Conservation (phyloP, 2,329 filamentous ascomycete species). For the Ilyonectria destructans region DNA sequence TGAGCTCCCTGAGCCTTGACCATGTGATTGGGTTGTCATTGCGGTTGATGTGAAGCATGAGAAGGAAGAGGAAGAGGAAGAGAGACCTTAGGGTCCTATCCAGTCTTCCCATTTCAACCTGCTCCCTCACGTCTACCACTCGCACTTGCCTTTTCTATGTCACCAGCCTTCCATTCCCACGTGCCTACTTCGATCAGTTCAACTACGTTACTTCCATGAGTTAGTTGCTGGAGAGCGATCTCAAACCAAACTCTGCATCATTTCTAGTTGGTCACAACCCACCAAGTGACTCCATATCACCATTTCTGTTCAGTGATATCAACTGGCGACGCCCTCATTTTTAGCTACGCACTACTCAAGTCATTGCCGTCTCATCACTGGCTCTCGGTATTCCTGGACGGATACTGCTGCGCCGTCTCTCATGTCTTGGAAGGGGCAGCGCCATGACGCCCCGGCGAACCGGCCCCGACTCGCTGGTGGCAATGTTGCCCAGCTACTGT, state of each 20-base stretch:
- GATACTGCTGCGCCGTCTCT: constrained; percentile 25
- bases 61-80: not conserved
- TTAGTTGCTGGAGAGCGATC: not conserved
- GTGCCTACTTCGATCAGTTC: constrained; percentile 3
- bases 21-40: not conserved
- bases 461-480: constrained; percentile 27
- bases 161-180: not conserved
- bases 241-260: not conserved
- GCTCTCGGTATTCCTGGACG: constrained; percentile 25
- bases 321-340: not conserved
- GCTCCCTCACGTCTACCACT: not conserved
- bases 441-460: constrained; percentile 21
- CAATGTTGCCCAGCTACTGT: constrained; percentile 53
- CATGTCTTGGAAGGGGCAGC: constrained; percentile 27
- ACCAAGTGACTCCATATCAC: not conserved
- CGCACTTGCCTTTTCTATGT: not conserved
- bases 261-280: not conserved
- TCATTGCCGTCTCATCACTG: not conserved
- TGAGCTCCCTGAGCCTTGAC: not conserved
- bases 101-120: not conserved
- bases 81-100: not conserved
- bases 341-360: not conserved
- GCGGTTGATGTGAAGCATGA: not conserved
- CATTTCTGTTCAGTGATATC: constrained; percentile 3
- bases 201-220: not conserved